Evolutionary conservation across 2,329 filamentous ascomycete species (phyloP), one percentile per base, ranked within the genome.

Genomic region (Penicillium sp.): DNA sequence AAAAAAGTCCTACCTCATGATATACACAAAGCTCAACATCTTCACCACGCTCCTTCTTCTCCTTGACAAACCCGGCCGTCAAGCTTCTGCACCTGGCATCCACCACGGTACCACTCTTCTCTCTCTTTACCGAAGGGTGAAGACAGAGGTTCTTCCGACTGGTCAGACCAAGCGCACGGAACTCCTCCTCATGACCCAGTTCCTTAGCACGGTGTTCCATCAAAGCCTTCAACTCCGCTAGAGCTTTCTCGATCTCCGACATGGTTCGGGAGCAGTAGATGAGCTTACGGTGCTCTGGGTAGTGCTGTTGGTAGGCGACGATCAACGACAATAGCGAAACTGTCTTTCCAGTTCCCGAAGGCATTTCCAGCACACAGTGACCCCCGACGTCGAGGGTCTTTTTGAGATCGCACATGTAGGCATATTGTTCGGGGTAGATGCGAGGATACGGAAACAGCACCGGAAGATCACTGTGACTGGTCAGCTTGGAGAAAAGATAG

Each of bases 191-290:
- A 57, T 88, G 82, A 0, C 94, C 94, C n/a, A 99, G 83, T 73
- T 97, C 86, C 61, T 96, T 84, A 6, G 90, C 80, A 16, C 94
- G 89, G 70, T 96, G 97, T 71, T 95, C 95, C 92, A 99, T 99
- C 51, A 99, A 77, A 24, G 87, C 87, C 72, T 94, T 92, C 66
- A 99, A 74, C 75, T 99, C 94, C 10, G 90, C 90, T 50, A 99
- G 77, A 0, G 95, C 94, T 77, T 99, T 99, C 73, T 99, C 94
- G 69, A 99, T 99, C 78, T 99, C 94, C 37, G 94, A 99, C 92
- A 99, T 99, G 55, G 94, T 99, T 78, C 94, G 92, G 61, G 94
- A 99, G 80, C 94, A 99, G 76, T 99, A 99, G 54, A 99, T 97
- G 50, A 99, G 85, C 76, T 99, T 99, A 54, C 95, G 84, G 67